Evolutionary conservation across 2,329 filamentous ascomycete genomes (phyloP).

Genomic region (Tolypocladium paradoxum): DNA sequence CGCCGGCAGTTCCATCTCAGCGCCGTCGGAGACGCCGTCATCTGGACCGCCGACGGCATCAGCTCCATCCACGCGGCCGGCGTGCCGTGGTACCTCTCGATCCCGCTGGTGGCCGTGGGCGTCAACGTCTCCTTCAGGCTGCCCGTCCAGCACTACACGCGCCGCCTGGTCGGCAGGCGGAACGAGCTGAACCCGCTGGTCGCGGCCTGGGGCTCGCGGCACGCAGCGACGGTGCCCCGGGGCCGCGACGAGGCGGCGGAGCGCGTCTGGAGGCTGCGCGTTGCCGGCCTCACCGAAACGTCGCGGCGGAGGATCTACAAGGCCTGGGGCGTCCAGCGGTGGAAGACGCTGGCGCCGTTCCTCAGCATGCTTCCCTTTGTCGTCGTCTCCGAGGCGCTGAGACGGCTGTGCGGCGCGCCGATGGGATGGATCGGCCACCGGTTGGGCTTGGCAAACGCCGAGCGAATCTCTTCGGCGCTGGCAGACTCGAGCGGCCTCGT

Average conservation of each 20-base stretch:
- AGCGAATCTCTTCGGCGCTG: constrained; percentile 11
- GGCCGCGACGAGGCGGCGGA: constrained; percentile 5
- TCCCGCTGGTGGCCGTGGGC: constrained; percentile 39
- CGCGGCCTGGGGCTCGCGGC: constrained; percentile 19
- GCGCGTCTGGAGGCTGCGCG: constrained; percentile 12
- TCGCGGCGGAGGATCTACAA: constrained; percentile 23
- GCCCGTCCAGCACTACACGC: constrained; percentile 33
- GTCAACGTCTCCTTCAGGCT: constrained; percentile 34
- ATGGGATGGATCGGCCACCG: constrained; percentile 18
- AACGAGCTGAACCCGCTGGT: constrained; percentile 18
- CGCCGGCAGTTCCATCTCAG: constrained; percentile 22
- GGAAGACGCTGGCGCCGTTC: constrained; percentile 31
- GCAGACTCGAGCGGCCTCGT: constrained; percentile 15
- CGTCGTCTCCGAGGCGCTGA: constrained; percentile 36
- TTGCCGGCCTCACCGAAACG: constrained; percentile 14
- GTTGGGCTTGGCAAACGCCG: constrained; percentile 15
- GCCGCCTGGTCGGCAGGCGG: constrained; percentile 18
- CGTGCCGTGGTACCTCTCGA: constrained; percentile 42
- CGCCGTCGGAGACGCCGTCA: constrained; percentile 21
- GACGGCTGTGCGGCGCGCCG: constrained; percentile 30
- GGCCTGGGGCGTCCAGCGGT: constrained; percentile 32
- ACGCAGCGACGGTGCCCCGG: constrained; percentile 6
- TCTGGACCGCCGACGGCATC: constrained; percentile 31
- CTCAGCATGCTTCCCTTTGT: constrained; percentile 38
- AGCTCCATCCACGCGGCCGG: constrained; percentile 31